Percentiles rank a stretch among this genome's conserved stretches.
These are phyloP conservation scores for Trametes cingulata DNA, from an alignment of 768 basidiomycete species.

Conservation along the genomic window DNA sequence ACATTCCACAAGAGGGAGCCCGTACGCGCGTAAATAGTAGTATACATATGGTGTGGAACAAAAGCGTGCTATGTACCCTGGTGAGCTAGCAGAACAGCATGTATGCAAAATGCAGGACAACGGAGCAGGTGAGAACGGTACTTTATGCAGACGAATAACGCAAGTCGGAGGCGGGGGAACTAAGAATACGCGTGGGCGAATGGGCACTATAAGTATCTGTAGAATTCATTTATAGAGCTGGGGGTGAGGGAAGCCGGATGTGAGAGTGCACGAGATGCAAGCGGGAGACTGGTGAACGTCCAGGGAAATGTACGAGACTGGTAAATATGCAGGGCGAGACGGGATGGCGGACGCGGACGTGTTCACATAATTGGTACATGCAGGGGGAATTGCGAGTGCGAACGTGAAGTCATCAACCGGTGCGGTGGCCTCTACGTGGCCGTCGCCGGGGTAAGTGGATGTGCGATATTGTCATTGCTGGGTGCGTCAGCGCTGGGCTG, in stretches of 20 bases:
- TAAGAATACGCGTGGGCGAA: conserved; percentile 19
- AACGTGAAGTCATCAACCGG: conserved; percentile 35
- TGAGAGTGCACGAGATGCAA: conserved; percentile 20
- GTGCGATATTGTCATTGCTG: conserved; percentile 30
- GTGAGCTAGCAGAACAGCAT: conserved; percentile 33
- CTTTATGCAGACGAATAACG: conserved; percentile 29
- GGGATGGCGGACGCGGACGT: conserved; percentile 16
- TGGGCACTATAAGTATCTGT: conserved; percentile 26
- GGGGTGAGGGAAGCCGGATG: conserved; percentile 14
- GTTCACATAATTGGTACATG: conserved; percentile 33
- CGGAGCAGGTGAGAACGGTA: conserved; percentile 27
- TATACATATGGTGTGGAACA: conserved; percentile 30
- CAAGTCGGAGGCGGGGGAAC: conserved; percentile 17
- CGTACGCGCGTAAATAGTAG: conserved; percentile 28
- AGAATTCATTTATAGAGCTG: conserved; percentile 25
- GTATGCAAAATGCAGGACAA: conserved; percentile 36
- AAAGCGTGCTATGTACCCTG: conserved; percentile 31
- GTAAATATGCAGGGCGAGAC: conserved; percentile 30
- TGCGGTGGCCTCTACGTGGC: conserved; percentile 48
- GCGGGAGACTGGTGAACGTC: conserved; percentile 17
- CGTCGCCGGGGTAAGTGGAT: conserved; percentile 25
- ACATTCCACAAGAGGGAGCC: conserved; percentile 3
- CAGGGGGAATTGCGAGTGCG: conserved; percentile 16
- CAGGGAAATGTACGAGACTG: conserved; percentile 22
- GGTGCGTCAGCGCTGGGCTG: conserved; percentile 31